Base-by-base conservation (phyloP, 1,284 basidiomycete genomes). In the Trametes pubescens region DNA sequence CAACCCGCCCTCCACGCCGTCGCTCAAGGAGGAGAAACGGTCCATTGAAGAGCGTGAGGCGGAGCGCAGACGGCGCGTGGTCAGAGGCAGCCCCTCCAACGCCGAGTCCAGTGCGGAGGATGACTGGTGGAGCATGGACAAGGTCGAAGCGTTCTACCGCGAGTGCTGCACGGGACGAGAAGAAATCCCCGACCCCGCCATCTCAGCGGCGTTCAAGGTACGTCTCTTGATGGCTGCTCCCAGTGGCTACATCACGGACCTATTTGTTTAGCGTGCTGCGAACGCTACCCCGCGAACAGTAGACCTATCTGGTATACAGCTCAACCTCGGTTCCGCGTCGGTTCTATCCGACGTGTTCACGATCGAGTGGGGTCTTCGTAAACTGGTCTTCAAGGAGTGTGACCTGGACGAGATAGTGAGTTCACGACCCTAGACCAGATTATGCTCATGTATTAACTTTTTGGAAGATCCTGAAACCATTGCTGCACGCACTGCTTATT, bases 401-500 rank as follows among this genome's bases (percentile, higher is more conserved):
- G 85, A 90, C 77, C 76, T 97, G 48, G 90, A 93, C 64, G 94
- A 97, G 57, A 83, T 86, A 62, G 93, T 94, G 69, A 65, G 86
- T 66, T 4, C 6, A 26, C 18, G 32, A 10, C 14, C 18, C 2
- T 24, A 14, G 4, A 4, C 55, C 9, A 4, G 32, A 14, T 18
- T 21, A 21, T 9, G 32, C 8, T 7, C 13, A 16, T 6, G 32
- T 40, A 18, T n/a, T 49, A 13, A 57, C 44, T 18, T 1, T 5
- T 10, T 44, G 26, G 5, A 69, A 95, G 90, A 88, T 86, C 49
- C 76, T 99, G 60, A 98, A 98, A 79, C 93, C 94, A 0, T 89
- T 99, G 21, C 81, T 99, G 0, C 96, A 98, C 74, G 89, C 95
- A 0, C 84, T 99, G 1, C 86, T 98, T 57, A 92, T 98, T 52